A percentile compares a stretch with the other conserved stretches of the same genome.
Evolutionary conservation across 768 basidiomycete genomes (phyloP).

Genomic region (Suillus sp.): DNA sequence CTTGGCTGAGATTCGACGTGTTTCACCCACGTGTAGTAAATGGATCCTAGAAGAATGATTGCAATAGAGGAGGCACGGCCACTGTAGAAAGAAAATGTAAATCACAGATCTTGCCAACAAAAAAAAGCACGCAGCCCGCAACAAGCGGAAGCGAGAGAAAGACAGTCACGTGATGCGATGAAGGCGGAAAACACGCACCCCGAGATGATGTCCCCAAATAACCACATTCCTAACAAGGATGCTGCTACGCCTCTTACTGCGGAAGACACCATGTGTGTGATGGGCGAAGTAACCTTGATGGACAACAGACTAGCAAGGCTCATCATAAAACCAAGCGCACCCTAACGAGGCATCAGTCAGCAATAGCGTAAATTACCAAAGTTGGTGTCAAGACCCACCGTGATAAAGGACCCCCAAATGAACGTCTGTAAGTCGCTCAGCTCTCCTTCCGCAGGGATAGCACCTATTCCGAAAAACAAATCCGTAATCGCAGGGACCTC

Average conservation of each 20-base stretch:
- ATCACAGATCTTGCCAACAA: background rate
- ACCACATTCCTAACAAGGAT: conserved; percentile 78
- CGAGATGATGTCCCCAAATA: conserved; percentile 82
- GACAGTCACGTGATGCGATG: background rate
- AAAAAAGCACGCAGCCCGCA: background rate
- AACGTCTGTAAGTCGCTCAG: conserved; percentile 63
- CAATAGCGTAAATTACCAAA: background rate
- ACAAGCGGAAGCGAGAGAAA: background rate
- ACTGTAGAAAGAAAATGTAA: conserved; percentile 38
- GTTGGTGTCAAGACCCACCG: conserved; percentile 46
- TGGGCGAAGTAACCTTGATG: conserved; percentile 96
- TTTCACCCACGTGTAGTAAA: conserved; percentile 89
- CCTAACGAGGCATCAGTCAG: conserved; percentile 45
- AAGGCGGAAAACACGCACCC: conserved; percentile 47
- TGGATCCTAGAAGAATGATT: conserved; percentile 78
- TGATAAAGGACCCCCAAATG: conserved; percentile 76
- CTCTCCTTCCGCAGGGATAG: conserved; percentile 38
- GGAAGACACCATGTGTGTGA: conserved; percentile 97
- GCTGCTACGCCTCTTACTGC: conserved; percentile 93
- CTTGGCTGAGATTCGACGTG: conserved; percentile 60
- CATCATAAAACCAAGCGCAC: conserved; percentile 89
- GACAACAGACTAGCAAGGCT: conserved; percentile 90
- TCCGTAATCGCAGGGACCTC: conserved; percentile 67
- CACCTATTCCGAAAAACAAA: conserved; percentile 55
- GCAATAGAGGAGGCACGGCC: conserved; percentile 82